phyloP scores from a whole-genome alignment of 2,329 filamentous ascomycete genomes.

The Cytospora schulzeri region DNA sequence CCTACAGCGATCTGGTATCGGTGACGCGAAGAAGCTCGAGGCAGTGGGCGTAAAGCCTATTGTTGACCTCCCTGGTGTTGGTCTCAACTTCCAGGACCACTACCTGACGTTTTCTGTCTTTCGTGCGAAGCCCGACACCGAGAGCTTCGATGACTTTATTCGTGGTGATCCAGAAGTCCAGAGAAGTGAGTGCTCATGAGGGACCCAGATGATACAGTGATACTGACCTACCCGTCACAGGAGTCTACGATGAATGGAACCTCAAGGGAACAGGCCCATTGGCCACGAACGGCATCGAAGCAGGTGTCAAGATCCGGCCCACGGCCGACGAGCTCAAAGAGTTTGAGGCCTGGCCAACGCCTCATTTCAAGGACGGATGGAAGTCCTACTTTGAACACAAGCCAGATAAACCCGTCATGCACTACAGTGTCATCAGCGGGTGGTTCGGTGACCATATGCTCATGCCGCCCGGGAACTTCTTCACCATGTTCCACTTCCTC shows the following conservation, averaged over 20 bases:
- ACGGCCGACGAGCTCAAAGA: constrained; percentile 67
- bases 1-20: constrained; percentile 74
- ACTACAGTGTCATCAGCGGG: constrained; percentile 76
- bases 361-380: constrained; percentile 75
- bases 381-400: constrained; percentile 83
- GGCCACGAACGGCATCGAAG: constrained; percentile 78
- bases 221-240: constrained; percentile 35
- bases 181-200: constrained; percentile 49
- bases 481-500: constrained; percentile 82
- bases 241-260: constrained; percentile 76
- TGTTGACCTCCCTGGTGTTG: constrained; percentile 72
- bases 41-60: constrained; percentile 68
- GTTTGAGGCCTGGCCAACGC: constrained; percentile 73
- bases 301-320: constrained; percentile 76
- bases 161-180: constrained; percentile 73
- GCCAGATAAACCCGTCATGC: constrained; percentile 85
- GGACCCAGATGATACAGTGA: background rate
- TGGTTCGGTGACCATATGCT: constrained; percentile 65
- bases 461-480: constrained; percentile 75
- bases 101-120: constrained; percentile 72
- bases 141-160: constrained; percentile 80
- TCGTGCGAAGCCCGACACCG: constrained; percentile 72
- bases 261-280: constrained; percentile 77
- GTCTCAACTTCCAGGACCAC: constrained; percentile 77
- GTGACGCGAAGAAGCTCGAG: constrained; percentile 70